Percentiles rank a stretch among this genome's conserved stretches.
Evolutionary conservation across 148 eudicot genomes (phyloP).

Genomic region (Suaeda aralocaspica): DNA sequence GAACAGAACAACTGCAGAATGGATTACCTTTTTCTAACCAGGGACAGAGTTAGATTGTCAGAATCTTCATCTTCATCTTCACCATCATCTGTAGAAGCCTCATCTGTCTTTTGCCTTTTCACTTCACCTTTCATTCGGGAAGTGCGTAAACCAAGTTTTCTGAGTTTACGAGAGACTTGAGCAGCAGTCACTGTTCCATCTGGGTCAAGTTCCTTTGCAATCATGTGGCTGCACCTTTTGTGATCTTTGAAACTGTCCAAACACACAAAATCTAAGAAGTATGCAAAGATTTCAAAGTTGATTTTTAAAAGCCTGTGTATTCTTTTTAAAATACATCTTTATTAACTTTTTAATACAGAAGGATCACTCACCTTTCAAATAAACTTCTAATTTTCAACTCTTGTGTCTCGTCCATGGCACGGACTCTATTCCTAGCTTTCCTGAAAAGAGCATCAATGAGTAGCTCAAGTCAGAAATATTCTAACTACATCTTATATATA

Average conservation of each 20-base stretch:
- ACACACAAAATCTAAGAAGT: slow-evolving; percentile 9
- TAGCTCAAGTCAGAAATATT: slow-evolving; percentile 6
- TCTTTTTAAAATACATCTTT: background rate
- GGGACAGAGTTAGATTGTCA: slow-evolving; percentile 54
- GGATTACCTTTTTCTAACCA: slow-evolving; percentile 57
- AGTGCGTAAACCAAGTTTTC: slow-evolving; percentile 71
- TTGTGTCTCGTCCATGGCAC: slow-evolving; percentile 61
- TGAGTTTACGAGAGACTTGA: slow-evolving; percentile 80
- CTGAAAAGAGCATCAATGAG: slow-evolving; percentile 30
- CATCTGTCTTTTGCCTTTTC: slow-evolving; percentile 41
- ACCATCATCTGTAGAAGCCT: slow-evolving; percentile 38
- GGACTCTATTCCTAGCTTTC: slow-evolving; percentile 67
- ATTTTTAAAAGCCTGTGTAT: background rate
- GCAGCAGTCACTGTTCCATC: slow-evolving; percentile 64
- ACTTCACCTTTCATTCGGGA: slow-evolving; percentile 37
- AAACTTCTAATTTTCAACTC: slow-evolving; percentile 58
- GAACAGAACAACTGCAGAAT: slow-evolving; percentile 12
- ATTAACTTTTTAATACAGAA: slow-evolving; percentile 7
- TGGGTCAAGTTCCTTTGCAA: slow-evolving; percentile 71
- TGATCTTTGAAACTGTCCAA: slow-evolving; percentile 79
- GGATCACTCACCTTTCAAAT: slow-evolving; percentile 72
- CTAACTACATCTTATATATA: background rate
- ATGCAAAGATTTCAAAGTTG: background rate
- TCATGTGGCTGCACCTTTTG: slow-evolving; percentile 84
- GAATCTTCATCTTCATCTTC: slow-evolving; percentile 41